Evolutionary conservation across 768 basidiomycete species (phyloP).

Genomic region (Amanita brunnescens): DNA sequence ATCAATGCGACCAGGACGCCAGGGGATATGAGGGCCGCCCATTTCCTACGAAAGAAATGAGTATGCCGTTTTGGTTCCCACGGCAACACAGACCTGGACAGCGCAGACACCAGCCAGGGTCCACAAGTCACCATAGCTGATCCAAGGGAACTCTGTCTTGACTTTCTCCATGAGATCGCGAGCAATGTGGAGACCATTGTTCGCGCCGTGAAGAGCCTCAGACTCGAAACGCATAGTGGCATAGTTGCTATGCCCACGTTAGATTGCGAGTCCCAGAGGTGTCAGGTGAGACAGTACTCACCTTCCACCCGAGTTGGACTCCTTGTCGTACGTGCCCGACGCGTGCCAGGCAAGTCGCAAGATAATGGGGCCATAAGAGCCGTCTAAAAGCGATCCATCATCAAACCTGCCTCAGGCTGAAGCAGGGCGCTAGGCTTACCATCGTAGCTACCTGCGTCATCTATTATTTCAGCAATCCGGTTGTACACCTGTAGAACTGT

Average conservation of each 20-base stretch:
- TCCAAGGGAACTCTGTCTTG: slow-evolving; percentile 87
- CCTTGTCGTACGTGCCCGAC: slow-evolving; percentile 90
- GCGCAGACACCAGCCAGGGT: slow-evolving; percentile 92
- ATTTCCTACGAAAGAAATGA: slow-evolving; percentile 50
- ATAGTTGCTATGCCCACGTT: slow-evolving; percentile 58
- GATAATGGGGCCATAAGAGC: slow-evolving; percentile 81
- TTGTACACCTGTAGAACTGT: slow-evolving; percentile 69
- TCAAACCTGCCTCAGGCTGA: slow-evolving; percentile 9
- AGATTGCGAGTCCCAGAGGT: slow-evolving; percentile 8
- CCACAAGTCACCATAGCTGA: slow-evolving; percentile 95
- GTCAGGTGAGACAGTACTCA: slow-evolving; percentile 18
- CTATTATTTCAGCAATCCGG: slow-evolving; percentile 67
- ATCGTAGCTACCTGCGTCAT: slow-evolving; percentile 78
- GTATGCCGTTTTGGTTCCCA: neutral
- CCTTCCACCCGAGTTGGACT: slow-evolving; percentile 73
- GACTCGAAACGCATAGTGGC: slow-evolving; percentile 98
- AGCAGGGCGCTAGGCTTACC: slow-evolving; percentile 36
- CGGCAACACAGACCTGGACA: slow-evolving; percentile 42
- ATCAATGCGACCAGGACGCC: slow-evolving; percentile 91
- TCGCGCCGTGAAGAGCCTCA: slow-evolving; percentile 77
- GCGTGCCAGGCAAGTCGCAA: slow-evolving; percentile 91
- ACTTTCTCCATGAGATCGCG: slow-evolving; percentile 78
- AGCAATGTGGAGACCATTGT: slow-evolving; percentile 74
- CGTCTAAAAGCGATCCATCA: slow-evolving; percentile 40
- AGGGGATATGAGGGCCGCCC: slow-evolving; percentile 86